These are phyloP conservation scores for Rutstroemia sp. DNA, from an alignment of 2,329 filamentous ascomycete species.

Conservation along the genomic window DNA sequence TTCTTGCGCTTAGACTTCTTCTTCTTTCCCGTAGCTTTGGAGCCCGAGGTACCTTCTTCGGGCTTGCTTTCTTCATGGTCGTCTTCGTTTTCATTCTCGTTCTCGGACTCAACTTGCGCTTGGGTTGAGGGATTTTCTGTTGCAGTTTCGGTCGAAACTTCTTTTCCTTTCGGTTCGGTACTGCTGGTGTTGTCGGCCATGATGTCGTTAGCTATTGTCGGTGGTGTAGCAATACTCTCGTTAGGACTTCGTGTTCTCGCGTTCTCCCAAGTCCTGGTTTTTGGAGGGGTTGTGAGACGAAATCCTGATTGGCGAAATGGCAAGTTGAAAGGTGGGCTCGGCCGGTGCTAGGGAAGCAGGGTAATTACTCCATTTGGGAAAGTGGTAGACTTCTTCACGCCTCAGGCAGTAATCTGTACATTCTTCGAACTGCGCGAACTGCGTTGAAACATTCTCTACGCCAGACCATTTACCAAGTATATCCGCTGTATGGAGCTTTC, in stretches of 20 bases:
- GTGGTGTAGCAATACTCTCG: not conserved
- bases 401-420: too few species aligned
- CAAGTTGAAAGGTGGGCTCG: not conserved
- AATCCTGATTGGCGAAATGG: not conserved
- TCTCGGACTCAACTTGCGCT: conserved; percentile 35
- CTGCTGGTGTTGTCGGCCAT: conserved; percentile 58
- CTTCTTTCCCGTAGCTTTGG: conserved; percentile 36
- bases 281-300: conserved; percentile 3
- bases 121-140: conserved; percentile 11
- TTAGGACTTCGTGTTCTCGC: too few species aligned
- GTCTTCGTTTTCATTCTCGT: conserved; percentile 36
- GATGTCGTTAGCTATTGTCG: not conserved
- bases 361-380: too few species aligned
- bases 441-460: too few species aligned
- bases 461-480: too few species aligned
- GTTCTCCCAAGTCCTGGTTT: not conserved
- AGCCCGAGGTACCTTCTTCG: conserved; percentile 23
- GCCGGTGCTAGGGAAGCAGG: too few species aligned
- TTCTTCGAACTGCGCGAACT: too few species aligned
- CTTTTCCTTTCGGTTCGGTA: conserved; percentile 43
- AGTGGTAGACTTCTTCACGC: too few species aligned
- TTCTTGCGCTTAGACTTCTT: conserved; percentile 63
- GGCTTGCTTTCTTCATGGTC: conserved; percentile 28
- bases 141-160: conserved; percentile 28
- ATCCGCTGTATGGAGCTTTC: too few species aligned